Evolutionary conservation across 176 grass and related monocot species (phyloP), one percentile per base, ranked within the genome.

Genomic region (Cymbopogon citratus): DNA sequence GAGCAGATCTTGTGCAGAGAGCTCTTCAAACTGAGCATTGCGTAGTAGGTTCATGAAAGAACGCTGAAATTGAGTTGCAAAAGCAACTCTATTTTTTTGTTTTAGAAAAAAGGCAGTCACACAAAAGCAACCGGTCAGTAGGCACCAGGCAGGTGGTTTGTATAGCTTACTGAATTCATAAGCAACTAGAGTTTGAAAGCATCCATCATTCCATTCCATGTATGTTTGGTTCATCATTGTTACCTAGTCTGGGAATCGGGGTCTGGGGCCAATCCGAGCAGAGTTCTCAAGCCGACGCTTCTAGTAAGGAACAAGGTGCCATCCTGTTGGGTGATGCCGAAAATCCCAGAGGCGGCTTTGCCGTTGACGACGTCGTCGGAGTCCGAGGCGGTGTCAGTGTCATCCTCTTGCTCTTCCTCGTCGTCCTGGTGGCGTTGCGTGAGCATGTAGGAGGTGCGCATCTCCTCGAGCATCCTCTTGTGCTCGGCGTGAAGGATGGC

Each of bases 21-120:
- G 90, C 54, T 98, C 90, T 85, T 98, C 84, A 24, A 98, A 98
- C 76, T 93, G 95, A 19, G 90, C 92, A 68, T 98, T 87, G 82
- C 74, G 87, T 36, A 98, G 86, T 59, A 98, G 95, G 29, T 88
- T 95, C 95, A 98, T 94, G 87, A 98, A 98, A 76, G 92, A 92
- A 1, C 79, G 86, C 79, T 98, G 90, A 59, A 98, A 98, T 56
- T 91, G 71, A 57, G 92, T 92, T 76, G 90, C 82, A 48, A 92
- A 83, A 18, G 81, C 90, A 38, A 86, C 84, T 83, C 92, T 94
- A 18, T 26, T 69, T 66, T 61, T 56, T 63, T 5, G 0, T 35
- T 69, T 40, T 40, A 18, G 10, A 62, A 33, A 1, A 13, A 33
- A 1, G 12, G 4, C 23, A 71, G 68, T 18, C 15, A 25, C 23